Conservation (phyloP, 805 yeast species). For the Teunomyces atbi region DNA sequence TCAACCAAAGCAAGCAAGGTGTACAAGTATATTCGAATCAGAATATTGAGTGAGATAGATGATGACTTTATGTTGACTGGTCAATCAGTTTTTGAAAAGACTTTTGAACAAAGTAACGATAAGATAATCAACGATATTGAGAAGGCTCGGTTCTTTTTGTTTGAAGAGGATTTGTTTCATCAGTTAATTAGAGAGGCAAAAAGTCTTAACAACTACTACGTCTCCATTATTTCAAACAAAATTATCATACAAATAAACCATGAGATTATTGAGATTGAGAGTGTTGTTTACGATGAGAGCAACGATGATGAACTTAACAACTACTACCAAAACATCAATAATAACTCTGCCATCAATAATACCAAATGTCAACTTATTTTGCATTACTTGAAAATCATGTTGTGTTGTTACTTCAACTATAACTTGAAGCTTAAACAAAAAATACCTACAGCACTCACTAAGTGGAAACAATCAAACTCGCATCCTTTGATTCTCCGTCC, state of each 20-base stretch:
- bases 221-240: conserved; percentile 60
- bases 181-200: conserved; percentile 77
- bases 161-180: conserved; percentile 86
- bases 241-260: conserved; percentile 64
- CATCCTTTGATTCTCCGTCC: conserved; percentile 54
- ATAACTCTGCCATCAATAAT: conserved; percentile 30
- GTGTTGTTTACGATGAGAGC: conserved; percentile 45
- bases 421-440: conserved; percentile 42
- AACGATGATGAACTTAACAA: conserved; percentile 38
- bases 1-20: conserved; percentile 29
- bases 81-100: conserved; percentile 42
- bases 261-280: conserved; percentile 69
- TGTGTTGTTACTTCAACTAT: conserved; percentile 56
- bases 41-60: conserved; percentile 54
- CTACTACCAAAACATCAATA: conserved; percentile 28
- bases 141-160: conserved; percentile 68
- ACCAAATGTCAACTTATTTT: conserved; percentile 54
- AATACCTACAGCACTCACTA: conserved; percentile 47
- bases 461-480: conserved; percentile 43
- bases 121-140: conserved; percentile 53
- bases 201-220: conserved; percentile 64
- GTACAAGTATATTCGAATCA: conserved; percentile 55
- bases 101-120: conserved; percentile 42
- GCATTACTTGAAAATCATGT: conserved; percentile 54
- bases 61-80: conserved; percentile 58